A percentile compares a stretch with the other conserved stretches of the same genome.
phyloP scores from a whole-genome alignment of 129 eudicot species.

The Tagetes patula region DNA sequence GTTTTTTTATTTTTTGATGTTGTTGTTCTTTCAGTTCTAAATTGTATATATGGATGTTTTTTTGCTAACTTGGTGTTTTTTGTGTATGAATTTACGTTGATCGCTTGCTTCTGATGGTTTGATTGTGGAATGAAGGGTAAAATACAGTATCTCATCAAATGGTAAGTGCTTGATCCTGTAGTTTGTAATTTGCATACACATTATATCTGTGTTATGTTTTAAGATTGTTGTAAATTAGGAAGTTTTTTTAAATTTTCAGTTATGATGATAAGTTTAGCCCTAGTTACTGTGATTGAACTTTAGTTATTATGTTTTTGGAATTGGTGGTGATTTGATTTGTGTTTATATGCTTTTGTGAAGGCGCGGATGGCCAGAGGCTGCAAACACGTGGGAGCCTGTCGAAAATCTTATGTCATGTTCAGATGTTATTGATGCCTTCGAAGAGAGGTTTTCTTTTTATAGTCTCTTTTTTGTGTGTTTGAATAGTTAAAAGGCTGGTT shows the following conservation, averaged over 20 bases:
- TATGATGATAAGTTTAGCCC: neutral
- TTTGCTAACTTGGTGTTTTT: constrained; percentile 19
- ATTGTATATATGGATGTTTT: neutral
- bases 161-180: constrained; percentile 43
- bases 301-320: neutral
- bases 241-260: too few species aligned
- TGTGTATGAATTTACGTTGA: constrained; percentile 21
- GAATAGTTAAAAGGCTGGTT: constrained; percentile 18
- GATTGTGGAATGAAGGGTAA: constrained; percentile 53
- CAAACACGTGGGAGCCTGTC: constrained; percentile 88
- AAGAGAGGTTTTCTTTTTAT: constrained; percentile 27
- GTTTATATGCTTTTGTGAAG: constrained; percentile 39
- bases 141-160: constrained; percentile 74
- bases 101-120: constrained; percentile 32
- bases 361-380: constrained; percentile 96
- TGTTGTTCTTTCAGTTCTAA: neutral
- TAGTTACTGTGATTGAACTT: neutral
- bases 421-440: constrained; percentile 43
- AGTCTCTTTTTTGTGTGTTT: constrained; percentile 17
- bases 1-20: constrained; percentile 27
- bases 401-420: constrained; percentile 67
- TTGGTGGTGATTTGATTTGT: neutral
- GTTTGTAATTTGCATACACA: neutral
- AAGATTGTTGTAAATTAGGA: constrained; percentile 7
- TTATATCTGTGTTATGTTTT: constrained; percentile 5